These are phyloP conservation scores for Parsonsia alboflavescens DNA, from an alignment of 257 asterid species.

Conservation along the genomic window DNA sequence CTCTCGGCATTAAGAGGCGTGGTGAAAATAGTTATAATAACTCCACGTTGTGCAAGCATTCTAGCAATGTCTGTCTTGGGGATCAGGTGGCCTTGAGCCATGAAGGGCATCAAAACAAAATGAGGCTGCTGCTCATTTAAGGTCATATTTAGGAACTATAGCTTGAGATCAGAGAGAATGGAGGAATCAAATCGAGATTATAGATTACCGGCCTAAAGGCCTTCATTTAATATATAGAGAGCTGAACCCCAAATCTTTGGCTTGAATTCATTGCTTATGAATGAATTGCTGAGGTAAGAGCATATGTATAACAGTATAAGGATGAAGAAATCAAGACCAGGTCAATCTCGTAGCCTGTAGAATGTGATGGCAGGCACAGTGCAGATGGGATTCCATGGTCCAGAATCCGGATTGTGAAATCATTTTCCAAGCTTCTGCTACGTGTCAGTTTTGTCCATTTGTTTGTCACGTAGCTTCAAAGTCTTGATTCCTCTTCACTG, in stretches of 20 bases:
- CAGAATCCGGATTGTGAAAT: neutral
- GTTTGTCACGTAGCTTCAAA: too few relatives aligned
- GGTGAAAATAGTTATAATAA: constrained; percentile 33
- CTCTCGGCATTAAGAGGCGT: constrained; percentile 38
- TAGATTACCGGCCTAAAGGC: neutral
- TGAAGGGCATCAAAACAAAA: constrained; percentile 35
- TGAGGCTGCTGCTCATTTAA: constrained; percentile 19
- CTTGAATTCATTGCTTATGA: neutral
- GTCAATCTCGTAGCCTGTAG: neutral
- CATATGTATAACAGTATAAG: neutral
- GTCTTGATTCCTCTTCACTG: too few relatives aligned
- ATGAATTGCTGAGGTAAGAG: constrained; percentile 5
- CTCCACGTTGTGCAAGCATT: constrained; percentile 28
- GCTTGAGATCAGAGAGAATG: neutral
- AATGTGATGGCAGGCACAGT: too few relatives aligned
- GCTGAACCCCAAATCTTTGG: neutral
- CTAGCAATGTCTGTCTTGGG: constrained; percentile 49
- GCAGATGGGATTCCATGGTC: neutral
- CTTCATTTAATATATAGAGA: neutral
- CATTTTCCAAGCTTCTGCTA: neutral
- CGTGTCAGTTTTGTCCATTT: neutral
- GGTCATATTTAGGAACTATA: neutral
- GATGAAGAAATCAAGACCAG: too few relatives aligned
- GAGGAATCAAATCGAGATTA: neutral
- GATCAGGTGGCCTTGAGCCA: constrained; percentile 53